phyloP scores from a whole-genome alignment of 441 rosid genomes.

The Daphne laureola region DNA sequence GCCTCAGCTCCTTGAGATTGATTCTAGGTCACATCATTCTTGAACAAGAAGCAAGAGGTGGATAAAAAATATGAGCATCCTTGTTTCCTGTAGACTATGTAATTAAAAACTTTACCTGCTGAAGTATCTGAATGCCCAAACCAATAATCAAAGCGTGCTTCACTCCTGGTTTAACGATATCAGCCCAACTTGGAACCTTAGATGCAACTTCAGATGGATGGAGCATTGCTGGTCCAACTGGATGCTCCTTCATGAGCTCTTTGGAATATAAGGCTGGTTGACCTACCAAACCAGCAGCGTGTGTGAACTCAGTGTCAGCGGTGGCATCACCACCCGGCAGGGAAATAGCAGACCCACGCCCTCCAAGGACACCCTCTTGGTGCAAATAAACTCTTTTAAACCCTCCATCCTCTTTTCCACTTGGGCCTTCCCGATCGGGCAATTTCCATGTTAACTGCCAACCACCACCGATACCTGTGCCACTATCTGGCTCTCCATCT shows the following conservation, averaged over 20 bases:
- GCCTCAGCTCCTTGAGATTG: too few relatives aligned
- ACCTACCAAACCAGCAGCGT: slow-evolving; percentile 75
- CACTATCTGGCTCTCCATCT: not conserved
- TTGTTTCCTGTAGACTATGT: too few relatives aligned
- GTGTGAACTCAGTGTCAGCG: slow-evolving; percentile 41
- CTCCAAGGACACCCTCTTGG: slow-evolving; percentile 29
- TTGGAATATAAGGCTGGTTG: slow-evolving; percentile 63
- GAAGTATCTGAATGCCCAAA: slow-evolving; percentile 72
- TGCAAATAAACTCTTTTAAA: slow-evolving; percentile 35
- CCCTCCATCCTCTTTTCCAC: slow-evolving; percentile 30
- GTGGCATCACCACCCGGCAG: slow-evolving; percentile 41
- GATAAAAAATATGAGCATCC: too few relatives aligned
- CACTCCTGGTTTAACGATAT: slow-evolving; percentile 70
- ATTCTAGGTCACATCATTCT: not conserved
- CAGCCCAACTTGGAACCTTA: slow-evolving; percentile 59
- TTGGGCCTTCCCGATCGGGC: slow-evolving; percentile 23
- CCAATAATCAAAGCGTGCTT: slow-evolving; percentile 76
- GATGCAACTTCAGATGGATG: slow-evolving; percentile 47
- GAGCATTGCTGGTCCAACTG: slow-evolving; percentile 54
- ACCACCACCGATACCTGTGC: slow-evolving; percentile 45
- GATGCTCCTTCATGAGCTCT: slow-evolving; percentile 34
- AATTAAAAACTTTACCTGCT: slow-evolving; percentile 42
- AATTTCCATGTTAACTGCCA: slow-evolving; percentile 47
- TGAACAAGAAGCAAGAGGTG: not conserved
- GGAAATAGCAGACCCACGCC: slow-evolving; percentile 56